Conservation (phyloP, 179 eudicot species). For the Sideroxylon spinosum region DNA sequence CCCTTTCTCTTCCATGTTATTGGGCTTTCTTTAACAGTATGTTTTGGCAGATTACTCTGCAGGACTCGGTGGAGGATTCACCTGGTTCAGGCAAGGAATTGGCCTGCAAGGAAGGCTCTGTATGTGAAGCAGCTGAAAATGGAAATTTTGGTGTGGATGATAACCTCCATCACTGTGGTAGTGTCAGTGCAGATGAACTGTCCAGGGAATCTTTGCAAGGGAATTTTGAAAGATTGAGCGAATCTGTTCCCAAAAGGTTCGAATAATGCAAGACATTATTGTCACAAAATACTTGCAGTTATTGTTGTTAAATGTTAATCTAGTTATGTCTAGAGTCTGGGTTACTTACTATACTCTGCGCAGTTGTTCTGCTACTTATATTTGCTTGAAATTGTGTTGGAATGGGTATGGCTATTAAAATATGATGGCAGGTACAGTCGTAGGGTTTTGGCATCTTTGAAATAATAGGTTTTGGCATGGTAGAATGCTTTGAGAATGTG, state of each 20-base stretch:
- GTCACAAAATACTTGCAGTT: background rate
- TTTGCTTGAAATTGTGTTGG: background rate
- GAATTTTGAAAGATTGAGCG: constrained; percentile 3
- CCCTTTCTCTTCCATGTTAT: too few relatives aligned
- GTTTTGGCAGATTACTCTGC: constrained; percentile 32
- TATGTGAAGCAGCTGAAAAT: constrained; percentile 19
- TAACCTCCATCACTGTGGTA: constrained; percentile 17
- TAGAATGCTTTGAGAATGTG: background rate
- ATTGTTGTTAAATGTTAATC: background rate
- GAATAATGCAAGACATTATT: background rate
- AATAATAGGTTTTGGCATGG: background rate
- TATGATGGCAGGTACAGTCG: background rate
- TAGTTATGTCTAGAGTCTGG: background rate
- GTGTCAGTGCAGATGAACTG: constrained; percentile 24
- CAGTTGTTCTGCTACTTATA: background rate
- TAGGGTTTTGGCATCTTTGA: background rate
- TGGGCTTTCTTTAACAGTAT: too few relatives aligned
- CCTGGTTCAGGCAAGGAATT: constrained; percentile 22
- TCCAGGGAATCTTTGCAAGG: constrained; percentile 15
- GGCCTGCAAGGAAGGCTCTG: constrained; percentile 17
- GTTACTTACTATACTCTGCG: background rate
- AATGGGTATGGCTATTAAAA: background rate
- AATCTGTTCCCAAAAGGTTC: constrained; percentile 20
- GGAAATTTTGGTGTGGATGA: constrained; percentile 24
- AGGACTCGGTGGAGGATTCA: constrained; percentile 28